Base-by-base conservation (phyloP, 306 rosid genomes). In the Hippophae tibetana region DNA sequence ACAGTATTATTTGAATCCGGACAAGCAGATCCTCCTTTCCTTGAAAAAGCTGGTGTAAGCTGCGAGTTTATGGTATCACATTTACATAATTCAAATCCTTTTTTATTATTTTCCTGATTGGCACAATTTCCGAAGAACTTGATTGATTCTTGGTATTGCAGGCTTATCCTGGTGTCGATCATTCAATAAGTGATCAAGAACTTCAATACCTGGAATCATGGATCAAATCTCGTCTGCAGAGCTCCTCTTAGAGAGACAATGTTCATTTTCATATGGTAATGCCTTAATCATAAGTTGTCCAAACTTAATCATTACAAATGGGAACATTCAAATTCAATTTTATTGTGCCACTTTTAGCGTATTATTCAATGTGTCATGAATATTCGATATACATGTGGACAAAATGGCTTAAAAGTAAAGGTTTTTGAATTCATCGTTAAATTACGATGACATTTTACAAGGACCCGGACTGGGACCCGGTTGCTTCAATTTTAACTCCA, bases 1-100 rank as follows among this genome's bases (percentile, higher is more conserved):
- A 84, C 82, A 13, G 95, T 89, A 42, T 51, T 82, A 76, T 78
- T 84, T 6, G 87, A 89, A 76, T 88, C 97, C 0, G 97, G 94
- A 65, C 76, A 89, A 78, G 93, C 89, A 9, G 95, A 82, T 8
- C 97, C 83, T 3, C 87, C 84, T 0, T 84, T 86, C 74, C 86
- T 86, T 9, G 77, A 82, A 60, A 67, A 72, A 65, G 70, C 74
- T 45, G 89, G 94, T 26, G 72, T 82, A 9, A 67, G 79, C 69
- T 84, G 90, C 11, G 88, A 82, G 66, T 88, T 88, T 45, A 85
- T 82, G 80, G 89, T 80, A 78, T 45, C 6, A 61, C 54, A 65
- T 55, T 23, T 58, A 72, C 38, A 13, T 23, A 57, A 53, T 44
- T 57, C 57, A 60, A 45, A 18, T 51, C 52, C 13, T 53, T 66